These are phyloP conservation scores for Paspalum notatum DNA, from an alignment of 176 grass and related monocot genomes.

Conservation along the genomic window DNA sequence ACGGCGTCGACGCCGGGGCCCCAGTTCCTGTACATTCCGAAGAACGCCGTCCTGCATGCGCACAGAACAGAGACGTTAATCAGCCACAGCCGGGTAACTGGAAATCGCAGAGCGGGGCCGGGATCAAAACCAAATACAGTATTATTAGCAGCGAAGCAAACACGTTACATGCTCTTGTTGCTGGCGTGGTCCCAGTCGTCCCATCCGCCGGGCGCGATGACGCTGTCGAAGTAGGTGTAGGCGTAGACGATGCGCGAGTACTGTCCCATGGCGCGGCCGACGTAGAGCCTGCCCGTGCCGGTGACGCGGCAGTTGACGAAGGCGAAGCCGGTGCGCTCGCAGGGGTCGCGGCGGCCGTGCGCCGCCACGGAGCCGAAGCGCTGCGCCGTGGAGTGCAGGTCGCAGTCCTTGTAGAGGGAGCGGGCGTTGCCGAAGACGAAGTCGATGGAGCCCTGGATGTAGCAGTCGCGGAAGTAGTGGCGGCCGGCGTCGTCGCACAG, in stretches of 20 bases:
- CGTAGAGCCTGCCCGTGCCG: conserved; percentile 76
- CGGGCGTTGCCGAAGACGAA: conserved; percentile 98
- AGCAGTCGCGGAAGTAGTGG: conserved; percentile 97
- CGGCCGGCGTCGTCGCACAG: conserved; percentile 89
- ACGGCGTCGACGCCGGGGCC: conserved; percentile 77
- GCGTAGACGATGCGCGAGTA: conserved; percentile 97
- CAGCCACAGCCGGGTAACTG: no score
- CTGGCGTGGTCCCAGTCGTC: conserved; percentile 93
- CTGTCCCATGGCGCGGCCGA: conserved; percentile 94
- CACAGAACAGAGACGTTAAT: no score
- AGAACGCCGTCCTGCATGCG: conserved; percentile 74
- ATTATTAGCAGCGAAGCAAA: no score
- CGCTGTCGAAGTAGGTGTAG: conserved; percentile 93
- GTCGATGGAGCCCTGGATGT: conserved; percentile 95
- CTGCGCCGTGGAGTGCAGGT: conserved; percentile 80
- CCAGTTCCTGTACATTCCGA: conserved; percentile 86
- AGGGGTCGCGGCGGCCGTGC: conserved; percentile 70
- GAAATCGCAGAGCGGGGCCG: no score
- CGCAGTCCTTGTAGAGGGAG: conserved; percentile 85
- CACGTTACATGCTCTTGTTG: conserved; percentile 86
- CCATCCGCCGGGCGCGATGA: conserved; percentile 89
- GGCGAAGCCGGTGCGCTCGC: conserved; percentile 86
- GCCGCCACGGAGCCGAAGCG: conserved; percentile 79
- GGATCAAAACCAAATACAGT: no score
- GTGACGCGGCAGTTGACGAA: conserved; percentile 94